These are phyloP conservation scores for Chamaecrista fasciculata DNA, from an alignment of 306 rosid species.

Conservation along the genomic window DNA sequence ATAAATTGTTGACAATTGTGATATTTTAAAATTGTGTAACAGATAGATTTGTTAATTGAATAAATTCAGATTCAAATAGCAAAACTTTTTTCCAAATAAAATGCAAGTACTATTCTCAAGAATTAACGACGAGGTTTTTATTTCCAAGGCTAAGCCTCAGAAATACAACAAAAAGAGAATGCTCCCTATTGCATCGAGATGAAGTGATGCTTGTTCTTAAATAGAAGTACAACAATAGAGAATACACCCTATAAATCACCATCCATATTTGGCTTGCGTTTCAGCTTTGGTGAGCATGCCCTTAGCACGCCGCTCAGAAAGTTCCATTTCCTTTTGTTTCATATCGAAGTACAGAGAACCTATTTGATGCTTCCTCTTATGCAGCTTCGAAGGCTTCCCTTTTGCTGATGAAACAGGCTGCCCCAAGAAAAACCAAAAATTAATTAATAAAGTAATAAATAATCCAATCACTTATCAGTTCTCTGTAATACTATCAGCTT, in stretches of 20 bases:
- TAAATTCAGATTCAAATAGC: no score
- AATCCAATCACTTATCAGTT: neutral
- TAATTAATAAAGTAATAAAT: neutral
- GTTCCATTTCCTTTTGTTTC: conserved; percentile 90
- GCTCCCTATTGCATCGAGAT: no score
- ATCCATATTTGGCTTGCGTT: conserved; percentile 96
- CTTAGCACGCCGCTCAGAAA: conserved; percentile 73
- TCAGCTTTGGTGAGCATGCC: conserved; percentile 95
- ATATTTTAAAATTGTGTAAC: no score
- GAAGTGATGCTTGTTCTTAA: no score
- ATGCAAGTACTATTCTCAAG: no score
- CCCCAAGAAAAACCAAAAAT: neutral
- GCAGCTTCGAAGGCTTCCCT: conserved; percentile 88
- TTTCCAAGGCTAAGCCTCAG: no score
- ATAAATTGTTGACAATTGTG: no score
- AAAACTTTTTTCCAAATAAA: no score
- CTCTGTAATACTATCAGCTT: neutral
- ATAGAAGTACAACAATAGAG: neutral
- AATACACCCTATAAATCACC: conserved; percentile 51
- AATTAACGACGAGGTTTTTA: no score
- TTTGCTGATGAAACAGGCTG: conserved; percentile 74
- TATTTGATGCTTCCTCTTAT: conserved; percentile 95
- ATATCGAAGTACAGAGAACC: conserved; percentile 72
- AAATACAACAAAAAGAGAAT: neutral
- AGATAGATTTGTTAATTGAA: no score